Base-by-base conservation (phyloP, 352 stramenopile genomes). In the Pythium biforme region DNA sequence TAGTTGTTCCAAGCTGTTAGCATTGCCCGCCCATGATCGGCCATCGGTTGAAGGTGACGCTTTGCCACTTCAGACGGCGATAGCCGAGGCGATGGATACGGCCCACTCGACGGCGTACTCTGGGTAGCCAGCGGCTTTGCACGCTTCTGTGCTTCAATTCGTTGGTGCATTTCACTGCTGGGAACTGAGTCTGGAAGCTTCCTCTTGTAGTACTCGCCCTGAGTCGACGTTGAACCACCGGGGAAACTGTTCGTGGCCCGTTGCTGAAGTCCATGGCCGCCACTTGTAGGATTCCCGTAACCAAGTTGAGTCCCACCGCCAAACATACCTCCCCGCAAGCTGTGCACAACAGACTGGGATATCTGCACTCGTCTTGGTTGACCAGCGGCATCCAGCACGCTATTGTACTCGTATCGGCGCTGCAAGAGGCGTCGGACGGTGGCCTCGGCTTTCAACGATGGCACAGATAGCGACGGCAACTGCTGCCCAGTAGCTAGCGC, bases 1-100 rank as follows among this genome's bases (percentile, higher is more conserved):
- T 90, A 93, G 52, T 89, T 75, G 59, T 87, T 91, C 84, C 84
- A 93, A 19, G 79, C 82, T 49, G 75, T 69, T n/a, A 91, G 53
- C 81, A 93, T 89, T 7, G 81, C 69, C 34, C 82, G 64, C 6
- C 84, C 81, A 62, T 84, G 73, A 25, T 90, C 84, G 15, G 85
- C 80, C 22, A 93, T 74, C 3, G 72, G 68, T 52, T 93, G 84
- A 34, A 90, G 69, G 22, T 59, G 49, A n/a, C 54, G 55, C 23
- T 55, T 64, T 7, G 49, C 41, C n/a, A 56, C 27, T 14, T 66
- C 50, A 23, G 57, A 58, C 23, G 47, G 25, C 6, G 55, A 52
- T 27, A 55, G 4, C 20, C 29, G 33, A 19, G 45, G n/a, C 10
- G 51, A 46, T 17, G 47, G 23, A 27, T 59, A 56, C 20, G 40